A percentile compares a stretch with the other conserved stretches of the same genome.
phyloP scores from a whole-genome alignment of 768 basidiomycete species.

The Agaricus subrufescens region DNA sequence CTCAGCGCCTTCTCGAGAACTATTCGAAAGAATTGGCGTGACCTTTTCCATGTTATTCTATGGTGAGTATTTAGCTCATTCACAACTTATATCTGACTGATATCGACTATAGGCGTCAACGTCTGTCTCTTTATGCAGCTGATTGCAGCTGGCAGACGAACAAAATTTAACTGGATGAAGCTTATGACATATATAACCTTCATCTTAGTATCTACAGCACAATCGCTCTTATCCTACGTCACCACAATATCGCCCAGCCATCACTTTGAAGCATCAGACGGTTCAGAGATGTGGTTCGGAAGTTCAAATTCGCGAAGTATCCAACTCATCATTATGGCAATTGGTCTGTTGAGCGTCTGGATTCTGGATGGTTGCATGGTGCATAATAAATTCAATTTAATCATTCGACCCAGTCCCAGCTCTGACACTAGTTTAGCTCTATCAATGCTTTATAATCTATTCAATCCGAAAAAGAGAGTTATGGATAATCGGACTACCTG shows the following conservation, averaged over 20 bases:
- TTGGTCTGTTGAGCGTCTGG: neutral
- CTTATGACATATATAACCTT: neutral
- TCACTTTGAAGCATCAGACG: neutral
- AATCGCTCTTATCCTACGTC: neutral
- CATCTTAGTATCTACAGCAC: neutral
- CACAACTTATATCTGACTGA: neutral
- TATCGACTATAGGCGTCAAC: neutral
- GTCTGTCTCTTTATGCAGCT: neutral
- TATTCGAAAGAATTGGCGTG: neutral
- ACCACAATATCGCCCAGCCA: neutral
- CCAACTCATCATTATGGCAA: neutral
- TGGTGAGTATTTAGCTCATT: neutral
- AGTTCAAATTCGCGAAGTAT: neutral
- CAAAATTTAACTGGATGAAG: neutral
- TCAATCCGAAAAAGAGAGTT: neutral
- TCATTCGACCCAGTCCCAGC: neutral
- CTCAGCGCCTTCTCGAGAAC: neutral
- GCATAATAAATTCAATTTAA: neutral
- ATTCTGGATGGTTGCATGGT: neutral
- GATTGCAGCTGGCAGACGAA: neutral
- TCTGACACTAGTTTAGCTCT: neutral
- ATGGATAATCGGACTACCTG: neutral
- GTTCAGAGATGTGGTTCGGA: neutral
- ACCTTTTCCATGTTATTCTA: neutral
- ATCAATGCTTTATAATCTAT: neutral